Conservation (phyloP, 2,329 filamentous ascomycete genomes). For the Fusarium sp. region DNA sequence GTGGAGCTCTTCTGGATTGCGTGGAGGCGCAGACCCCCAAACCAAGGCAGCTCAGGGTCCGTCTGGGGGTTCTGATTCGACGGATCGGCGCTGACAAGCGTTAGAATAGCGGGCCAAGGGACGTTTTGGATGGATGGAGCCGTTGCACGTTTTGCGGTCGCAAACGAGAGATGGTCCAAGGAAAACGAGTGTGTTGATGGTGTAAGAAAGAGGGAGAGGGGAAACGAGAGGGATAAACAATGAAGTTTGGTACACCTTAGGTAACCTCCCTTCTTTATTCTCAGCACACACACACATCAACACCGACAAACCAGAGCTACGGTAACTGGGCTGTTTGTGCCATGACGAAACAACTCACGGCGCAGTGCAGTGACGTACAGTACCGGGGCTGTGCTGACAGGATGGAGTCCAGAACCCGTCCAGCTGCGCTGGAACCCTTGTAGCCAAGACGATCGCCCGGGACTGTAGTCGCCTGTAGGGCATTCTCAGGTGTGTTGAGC, state of each 20-base stretch:
- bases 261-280: constrained; percentile 24
- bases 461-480: constrained; percentile 9
- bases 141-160: constrained; percentile 16
- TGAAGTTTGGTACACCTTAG: not conserved
- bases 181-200: constrained; percentile 9
- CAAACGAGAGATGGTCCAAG: constrained; percentile 22
- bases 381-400: constrained; percentile 42
- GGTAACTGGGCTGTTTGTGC: constrained; percentile 3
- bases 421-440: constrained; percentile 26
- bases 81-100: constrained; percentile 24
- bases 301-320: not conserved
- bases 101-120: constrained; percentile 32
- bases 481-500: constrained; percentile 17
- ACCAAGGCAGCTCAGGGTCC: constrained; percentile 21
- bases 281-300: not conserved
- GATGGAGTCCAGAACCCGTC: not conserved
- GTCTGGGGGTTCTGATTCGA: constrained; percentile 33
- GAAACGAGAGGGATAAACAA: not conserved
- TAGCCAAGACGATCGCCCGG: constrained; percentile 28
- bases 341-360: constrained; percentile 36
- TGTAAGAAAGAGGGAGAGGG: not conserved
- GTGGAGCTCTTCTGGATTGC: constrained; percentile 30
- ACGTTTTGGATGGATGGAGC: constrained; percentile 17
- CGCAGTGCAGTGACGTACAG: constrained; percentile 43
- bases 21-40: constrained; percentile 28